Conservation (phyloP, 1,284 basidiomycete genomes). For the Rhodotorula glutinis region DNA sequence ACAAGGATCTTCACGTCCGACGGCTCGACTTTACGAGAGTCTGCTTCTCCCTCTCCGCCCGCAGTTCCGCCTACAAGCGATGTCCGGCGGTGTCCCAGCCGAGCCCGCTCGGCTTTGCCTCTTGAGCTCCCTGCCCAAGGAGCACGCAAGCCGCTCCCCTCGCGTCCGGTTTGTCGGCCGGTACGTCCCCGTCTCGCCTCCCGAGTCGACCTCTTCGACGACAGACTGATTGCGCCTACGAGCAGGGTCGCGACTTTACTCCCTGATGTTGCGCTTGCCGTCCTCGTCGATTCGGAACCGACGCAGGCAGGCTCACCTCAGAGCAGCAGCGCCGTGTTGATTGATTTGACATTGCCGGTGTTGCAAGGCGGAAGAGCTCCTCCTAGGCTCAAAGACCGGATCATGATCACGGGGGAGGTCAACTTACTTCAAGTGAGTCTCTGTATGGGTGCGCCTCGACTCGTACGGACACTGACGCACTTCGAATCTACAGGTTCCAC, state of each 20-base stretch:
- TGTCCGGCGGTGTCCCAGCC: background rate
- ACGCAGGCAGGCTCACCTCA: no score
- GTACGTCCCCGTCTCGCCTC: slow-evolving; percentile 6
- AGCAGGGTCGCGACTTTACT: background rate
- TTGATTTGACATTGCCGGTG: background rate
- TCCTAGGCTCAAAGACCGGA: slow-evolving; percentile 1
- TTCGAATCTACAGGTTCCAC: slow-evolving; percentile 1
- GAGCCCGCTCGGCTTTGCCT: slow-evolving; percentile 1
- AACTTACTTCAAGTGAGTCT: no score
- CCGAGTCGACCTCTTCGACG: no score
- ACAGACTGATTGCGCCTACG: background rate
- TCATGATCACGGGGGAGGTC: slow-evolving; percentile 7
- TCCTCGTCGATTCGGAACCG: slow-evolving; percentile 2
- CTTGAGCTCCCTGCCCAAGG: background rate
- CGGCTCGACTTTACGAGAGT: no score
- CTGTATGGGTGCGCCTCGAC: no score
- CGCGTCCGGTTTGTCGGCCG: slow-evolving; percentile 14
- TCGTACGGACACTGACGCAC: no score
- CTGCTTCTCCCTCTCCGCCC: no score
- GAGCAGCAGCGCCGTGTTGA: background rate
- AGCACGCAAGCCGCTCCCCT: background rate
- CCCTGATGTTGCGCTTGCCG: background rate
- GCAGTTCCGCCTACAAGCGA: background rate
- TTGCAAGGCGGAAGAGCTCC: background rate
- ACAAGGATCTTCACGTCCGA: no score